phyloP scores from a whole-genome alignment of 75 land plant genomes.

The Selaginella tamariscina region DNA sequence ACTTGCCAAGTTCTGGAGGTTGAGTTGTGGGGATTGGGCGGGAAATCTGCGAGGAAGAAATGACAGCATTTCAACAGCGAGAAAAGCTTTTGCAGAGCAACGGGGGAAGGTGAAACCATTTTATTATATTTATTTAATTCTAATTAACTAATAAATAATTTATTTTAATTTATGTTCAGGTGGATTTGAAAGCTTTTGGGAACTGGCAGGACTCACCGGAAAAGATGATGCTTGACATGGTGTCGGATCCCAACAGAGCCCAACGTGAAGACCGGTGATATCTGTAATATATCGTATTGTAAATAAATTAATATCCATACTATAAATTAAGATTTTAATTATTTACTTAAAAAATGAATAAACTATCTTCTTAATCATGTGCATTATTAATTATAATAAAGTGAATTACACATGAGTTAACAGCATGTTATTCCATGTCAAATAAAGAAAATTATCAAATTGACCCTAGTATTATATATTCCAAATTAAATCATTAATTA shows the following conservation, averaged over 20 bases:
- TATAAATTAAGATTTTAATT: no score
- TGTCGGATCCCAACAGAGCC: slow-evolving; percentile 60
- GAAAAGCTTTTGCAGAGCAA: slow-evolving; percentile 74
- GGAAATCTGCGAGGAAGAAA: slow-evolving; percentile 35
- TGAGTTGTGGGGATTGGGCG: slow-evolving; percentile 90
- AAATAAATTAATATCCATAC: no score
- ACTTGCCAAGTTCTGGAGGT: slow-evolving; percentile 54
- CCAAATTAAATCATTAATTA: no score
- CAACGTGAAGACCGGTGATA: slow-evolving; percentile 62
- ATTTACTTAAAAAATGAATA: no score
- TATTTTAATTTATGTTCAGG: slow-evolving; percentile 27
- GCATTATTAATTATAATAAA: no score
- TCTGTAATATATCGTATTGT: not conserved
- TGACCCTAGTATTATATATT: no score
- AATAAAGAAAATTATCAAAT: no score
- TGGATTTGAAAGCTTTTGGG: slow-evolving; percentile 73
- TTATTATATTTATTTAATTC: not conserved
- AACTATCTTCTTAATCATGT: no score
- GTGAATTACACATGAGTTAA: no score
- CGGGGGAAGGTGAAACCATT: slow-evolving; percentile 54
- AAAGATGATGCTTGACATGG: slow-evolving; percentile 89
- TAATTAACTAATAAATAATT: not conserved
- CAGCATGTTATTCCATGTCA: no score
- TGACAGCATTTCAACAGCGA: slow-evolving; percentile 45
- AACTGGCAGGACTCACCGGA: slow-evolving; percentile 95